These are phyloP conservation scores for Nyssa sinensis DNA, from an alignment of 148 eudicot genomes.

Conservation along the genomic window DNA sequence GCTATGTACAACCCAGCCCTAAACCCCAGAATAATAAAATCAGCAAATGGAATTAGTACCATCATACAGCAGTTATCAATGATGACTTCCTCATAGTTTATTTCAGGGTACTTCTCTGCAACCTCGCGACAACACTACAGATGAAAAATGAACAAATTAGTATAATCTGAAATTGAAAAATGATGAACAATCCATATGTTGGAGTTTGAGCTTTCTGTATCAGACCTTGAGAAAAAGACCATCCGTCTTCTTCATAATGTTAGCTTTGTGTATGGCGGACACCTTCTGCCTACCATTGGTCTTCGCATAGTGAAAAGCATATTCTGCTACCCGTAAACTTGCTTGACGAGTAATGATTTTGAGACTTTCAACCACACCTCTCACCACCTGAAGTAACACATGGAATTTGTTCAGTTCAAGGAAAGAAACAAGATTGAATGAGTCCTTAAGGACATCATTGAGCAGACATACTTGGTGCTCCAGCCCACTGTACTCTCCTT, in stretches of 20 bases:
- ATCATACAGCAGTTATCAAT: slow-evolving; percentile 1
- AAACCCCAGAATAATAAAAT: not conserved
- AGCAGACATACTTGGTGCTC: slow-evolving; percentile 2
- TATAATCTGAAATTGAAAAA: not conserved
- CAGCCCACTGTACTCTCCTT: slow-evolving; percentile 3
- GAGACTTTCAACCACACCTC: not conserved
- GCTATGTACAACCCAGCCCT: not conserved
- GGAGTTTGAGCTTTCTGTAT: not conserved
- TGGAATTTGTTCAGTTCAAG: not conserved
- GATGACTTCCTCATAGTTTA: not conserved
- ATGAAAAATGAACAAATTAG: not conserved
- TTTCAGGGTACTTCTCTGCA: not conserved
- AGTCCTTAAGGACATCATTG: not conserved
- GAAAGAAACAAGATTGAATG: not conserved
- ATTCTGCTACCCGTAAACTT: not conserved
- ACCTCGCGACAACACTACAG: not conserved
- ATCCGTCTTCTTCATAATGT: not conserved
- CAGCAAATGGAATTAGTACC: not conserved
- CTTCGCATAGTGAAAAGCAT: slow-evolving; percentile 4
- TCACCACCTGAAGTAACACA: not conserved
- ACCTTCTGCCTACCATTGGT: slow-evolving; percentile 1
- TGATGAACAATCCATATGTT: not conserved
- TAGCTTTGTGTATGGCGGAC: slow-evolving; percentile 1
- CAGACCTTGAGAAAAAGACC: slow-evolving; percentile 2
- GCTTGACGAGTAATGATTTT: slow-evolving; percentile 1